A percentile compares a stretch with the other conserved stretches of the same genome.
phyloP scores from a whole-genome alignment of 2,329 filamentous ascomycete species.

The Alternaria tenuissima region DNA sequence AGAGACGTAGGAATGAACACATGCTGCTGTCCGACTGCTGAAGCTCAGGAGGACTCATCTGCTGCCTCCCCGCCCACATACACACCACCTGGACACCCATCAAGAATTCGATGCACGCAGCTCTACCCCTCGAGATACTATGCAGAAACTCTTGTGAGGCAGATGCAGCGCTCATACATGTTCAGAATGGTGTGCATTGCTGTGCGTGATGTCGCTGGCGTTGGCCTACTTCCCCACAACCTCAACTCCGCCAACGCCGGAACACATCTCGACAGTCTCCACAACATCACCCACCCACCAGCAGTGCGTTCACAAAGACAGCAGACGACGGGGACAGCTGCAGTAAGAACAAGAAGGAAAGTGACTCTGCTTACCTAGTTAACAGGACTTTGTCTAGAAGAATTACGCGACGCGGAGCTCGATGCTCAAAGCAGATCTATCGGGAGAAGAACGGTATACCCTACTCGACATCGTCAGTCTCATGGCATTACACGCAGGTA shows the following conservation, averaged over 20 bases:
- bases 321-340: neutral
- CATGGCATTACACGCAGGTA: neutral
- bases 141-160: constrained; percentile 5
- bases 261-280: constrained; percentile 1
- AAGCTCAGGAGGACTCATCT: constrained; percentile 2
- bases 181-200: constrained; percentile 3
- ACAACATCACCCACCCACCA: constrained; percentile 1
- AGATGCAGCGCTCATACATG: neutral
- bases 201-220: constrained; percentile 6
- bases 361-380: constrained; percentile 43
- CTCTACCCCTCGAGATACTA: neutral
- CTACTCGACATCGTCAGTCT: constrained; percentile 26
- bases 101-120: constrained; percentile 2
- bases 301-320: neutral
- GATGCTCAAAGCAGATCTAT: constrained; percentile 46
- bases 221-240: constrained; percentile 9
- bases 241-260: constrained; percentile 13
- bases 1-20: neutral
- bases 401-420: constrained; percentile 40
- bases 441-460: constrained; percentile 35
- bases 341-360: constrained; percentile 5
- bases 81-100: neutral
- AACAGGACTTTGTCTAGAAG: constrained; percentile 33
- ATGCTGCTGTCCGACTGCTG: constrained; percentile 10
- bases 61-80: neutral